Conservation (phyloP, 768 basidiomycete genomes). For the Hypholoma sublateritium region DNA sequence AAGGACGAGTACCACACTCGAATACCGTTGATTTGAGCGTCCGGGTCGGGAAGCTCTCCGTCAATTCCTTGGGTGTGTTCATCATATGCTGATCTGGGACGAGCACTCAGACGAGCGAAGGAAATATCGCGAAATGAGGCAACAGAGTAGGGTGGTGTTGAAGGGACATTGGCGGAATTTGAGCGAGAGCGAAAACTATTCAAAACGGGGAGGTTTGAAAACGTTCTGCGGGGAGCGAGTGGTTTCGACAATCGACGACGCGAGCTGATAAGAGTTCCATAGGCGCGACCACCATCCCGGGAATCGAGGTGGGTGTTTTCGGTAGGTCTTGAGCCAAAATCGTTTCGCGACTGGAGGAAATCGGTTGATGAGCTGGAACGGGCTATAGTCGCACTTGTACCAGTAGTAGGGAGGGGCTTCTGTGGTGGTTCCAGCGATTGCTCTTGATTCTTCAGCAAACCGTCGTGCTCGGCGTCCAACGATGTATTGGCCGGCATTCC, state of each 20-base stretch:
- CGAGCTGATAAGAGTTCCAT: constrained; percentile 54
- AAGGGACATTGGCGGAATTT: constrained; percentile 32
- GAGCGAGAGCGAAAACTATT: constrained; percentile 30
- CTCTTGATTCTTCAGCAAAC: not conserved
- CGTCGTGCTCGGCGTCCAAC: not conserved
- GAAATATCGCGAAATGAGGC: constrained; percentile 40
- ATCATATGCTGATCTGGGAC: constrained; percentile 78
- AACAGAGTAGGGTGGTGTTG: constrained; percentile 31
- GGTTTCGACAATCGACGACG: constrained; percentile 27
- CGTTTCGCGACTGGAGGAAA: constrained; percentile 1
- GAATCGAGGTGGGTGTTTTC: constrained; percentile 17
- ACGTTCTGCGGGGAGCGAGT: constrained; percentile 32
- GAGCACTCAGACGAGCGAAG: constrained; percentile 37
- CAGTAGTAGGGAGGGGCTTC: not conserved
- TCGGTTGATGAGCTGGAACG: constrained; percentile 6
- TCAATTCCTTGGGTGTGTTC: constrained; percentile 38
- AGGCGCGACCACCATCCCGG: constrained; percentile 30
- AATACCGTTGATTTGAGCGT: constrained; percentile 78
- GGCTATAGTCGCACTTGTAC: constrained; percentile 10
- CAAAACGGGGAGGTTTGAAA: constrained; percentile 37
- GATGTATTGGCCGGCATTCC: not conserved
- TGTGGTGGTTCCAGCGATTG: too few species aligned
- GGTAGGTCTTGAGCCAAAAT: constrained; percentile 8
- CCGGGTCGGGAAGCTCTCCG: constrained; percentile 45
- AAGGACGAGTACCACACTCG: constrained; percentile 91